A percentile compares a stretch with the other conserved stretches of the same genome.
Conservation (phyloP, 2,329 filamentous ascomycete species). For the Talaromyces islandicus region DNA sequence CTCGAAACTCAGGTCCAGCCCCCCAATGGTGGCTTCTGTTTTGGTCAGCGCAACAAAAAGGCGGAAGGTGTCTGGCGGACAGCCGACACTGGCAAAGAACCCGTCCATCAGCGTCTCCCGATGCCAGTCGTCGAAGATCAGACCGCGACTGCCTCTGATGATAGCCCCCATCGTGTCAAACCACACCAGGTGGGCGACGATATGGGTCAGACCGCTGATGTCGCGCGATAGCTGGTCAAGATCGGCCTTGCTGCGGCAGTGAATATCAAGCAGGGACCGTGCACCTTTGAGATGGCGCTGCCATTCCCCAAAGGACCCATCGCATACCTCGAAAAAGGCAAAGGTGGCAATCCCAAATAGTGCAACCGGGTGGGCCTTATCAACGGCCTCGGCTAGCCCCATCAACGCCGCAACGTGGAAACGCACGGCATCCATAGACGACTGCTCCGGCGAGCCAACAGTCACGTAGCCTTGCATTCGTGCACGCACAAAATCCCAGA, state of each 20-base stretch:
- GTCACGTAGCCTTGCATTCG: slow-evolving; percentile 13
- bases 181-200: slow-evolving; percentile 37
- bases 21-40: slow-evolving; percentile 11
- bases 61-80: slow-evolving; percentile 32
- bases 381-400: slow-evolving; percentile 34
- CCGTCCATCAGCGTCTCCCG: slow-evolving; percentile 25
- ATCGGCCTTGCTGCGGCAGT: slow-evolving; percentile 30
- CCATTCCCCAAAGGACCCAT: slow-evolving; percentile 36
- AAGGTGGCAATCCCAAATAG: slow-evolving; percentile 41
- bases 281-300: slow-evolving; percentile 36
- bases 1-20: slow-evolving; percentile 8
- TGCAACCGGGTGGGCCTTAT: slow-evolving; percentile 36
- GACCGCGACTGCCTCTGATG: slow-evolving; percentile 13
- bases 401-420: slow-evolving; percentile 29
- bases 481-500: slow-evolving; percentile 18
- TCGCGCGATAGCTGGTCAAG: slow-evolving; percentile 26
- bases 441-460: slow-evolving; percentile 10
- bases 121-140: slow-evolving; percentile 40
- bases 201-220: slow-evolving; percentile 32
- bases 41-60: slow-evolving; percentile 30
- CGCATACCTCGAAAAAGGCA: slow-evolving; percentile 40
- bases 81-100: slow-evolving; percentile 36
- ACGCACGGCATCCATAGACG: slow-evolving; percentile 15
- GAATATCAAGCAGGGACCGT: slow-evolving; percentile 35
- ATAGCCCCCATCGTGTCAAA: slow-evolving; percentile 34